Percentiles rank a stretch among this genome's conserved stretches.
phyloP scores from a whole-genome alignment of 257 asterid species.

The Nicotiana sylvestris region DNA sequence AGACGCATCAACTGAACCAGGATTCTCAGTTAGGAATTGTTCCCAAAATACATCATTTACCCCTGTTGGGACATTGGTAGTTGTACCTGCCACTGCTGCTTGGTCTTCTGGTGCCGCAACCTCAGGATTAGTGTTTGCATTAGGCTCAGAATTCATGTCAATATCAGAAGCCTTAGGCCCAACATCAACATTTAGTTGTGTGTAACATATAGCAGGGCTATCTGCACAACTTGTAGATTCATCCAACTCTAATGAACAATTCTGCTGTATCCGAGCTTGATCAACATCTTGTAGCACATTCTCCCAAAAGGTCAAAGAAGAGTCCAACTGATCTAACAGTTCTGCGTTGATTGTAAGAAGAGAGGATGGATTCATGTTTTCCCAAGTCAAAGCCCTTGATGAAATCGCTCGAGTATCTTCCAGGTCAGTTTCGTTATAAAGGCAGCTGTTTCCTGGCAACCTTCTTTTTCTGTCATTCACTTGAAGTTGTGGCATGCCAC shows the following conservation, averaged over 20 bases:
- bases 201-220: slow-evolving; percentile 52
- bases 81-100: slow-evolving; percentile 23
- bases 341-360: slow-evolving; percentile 40
- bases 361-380: slow-evolving; percentile 35
- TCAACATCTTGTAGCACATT: slow-evolving; percentile 35
- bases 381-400: slow-evolving; percentile 32
- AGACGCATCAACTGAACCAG: slow-evolving; percentile 54
- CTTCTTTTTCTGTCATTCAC: slow-evolving; percentile 60
- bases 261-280: slow-evolving; percentile 32
- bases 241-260: slow-evolving; percentile 38
- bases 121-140: slow-evolving; percentile 24
- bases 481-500: slow-evolving; percentile 38
- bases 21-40: slow-evolving; percentile 89
- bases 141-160: slow-evolving; percentile 69
- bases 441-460: slow-evolving; percentile 44
- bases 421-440: slow-evolving; percentile 32
- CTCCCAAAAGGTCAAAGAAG: slow-evolving; percentile 67
- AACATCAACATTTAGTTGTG: slow-evolving; percentile 42
- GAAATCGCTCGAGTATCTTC: slow-evolving; percentile 32
- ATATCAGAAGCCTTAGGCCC: slow-evolving; percentile 40
- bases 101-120: slow-evolving; percentile 33
- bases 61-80: slow-evolving; percentile 46
- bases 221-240: slow-evolving; percentile 45
- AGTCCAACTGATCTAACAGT: slow-evolving; percentile 52
- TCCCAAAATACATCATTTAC: slow-evolving; percentile 93